These are phyloP conservation scores for Cornus suecica DNA, from an alignment of 148 eudicot species.

Conservation along the genomic window DNA sequence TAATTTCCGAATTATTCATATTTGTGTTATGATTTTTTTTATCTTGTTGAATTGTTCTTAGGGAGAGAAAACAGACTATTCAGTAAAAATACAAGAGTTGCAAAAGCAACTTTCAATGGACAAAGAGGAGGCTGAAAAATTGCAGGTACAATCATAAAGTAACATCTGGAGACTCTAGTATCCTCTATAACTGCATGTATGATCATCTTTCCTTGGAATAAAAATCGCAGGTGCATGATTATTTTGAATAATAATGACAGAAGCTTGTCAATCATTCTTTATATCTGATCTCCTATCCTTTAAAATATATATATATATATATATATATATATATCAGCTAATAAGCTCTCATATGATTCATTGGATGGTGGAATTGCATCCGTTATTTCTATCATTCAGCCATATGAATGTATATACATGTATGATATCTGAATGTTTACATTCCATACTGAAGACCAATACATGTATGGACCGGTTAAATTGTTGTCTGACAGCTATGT, in stretches of 20 bases:
- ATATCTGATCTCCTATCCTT: not conserved
- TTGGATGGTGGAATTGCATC: not conserved
- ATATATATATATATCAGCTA: not conserved
- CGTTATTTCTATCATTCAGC: not conserved
- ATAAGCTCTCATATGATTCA: not conserved
- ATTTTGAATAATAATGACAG: not conserved
- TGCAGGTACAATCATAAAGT: conserved; percentile 46
- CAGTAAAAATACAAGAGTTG: conserved; percentile 88
- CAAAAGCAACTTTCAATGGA: conserved; percentile 94
- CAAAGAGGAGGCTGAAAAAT: conserved; percentile 85
- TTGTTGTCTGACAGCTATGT: not conserved
- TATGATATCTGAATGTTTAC: not conserved
- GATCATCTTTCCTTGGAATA: not conserved
- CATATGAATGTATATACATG: not conserved
- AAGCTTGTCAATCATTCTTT: not conserved
- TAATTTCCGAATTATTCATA: conserved; percentile 5
- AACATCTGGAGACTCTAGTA: not conserved
- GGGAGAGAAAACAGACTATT: conserved; percentile 91
- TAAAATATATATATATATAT: not conserved
- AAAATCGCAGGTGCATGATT: not conserved
- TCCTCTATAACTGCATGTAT: not conserved
- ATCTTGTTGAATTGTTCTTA: conserved; percentile 26
- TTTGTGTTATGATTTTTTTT: conserved; percentile 12
- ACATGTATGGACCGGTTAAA: conserved; percentile 1
- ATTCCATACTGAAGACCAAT: not conserved